Base-by-base conservation (phyloP, 805 yeast genomes). In the Starmerella davenportii region DNA sequence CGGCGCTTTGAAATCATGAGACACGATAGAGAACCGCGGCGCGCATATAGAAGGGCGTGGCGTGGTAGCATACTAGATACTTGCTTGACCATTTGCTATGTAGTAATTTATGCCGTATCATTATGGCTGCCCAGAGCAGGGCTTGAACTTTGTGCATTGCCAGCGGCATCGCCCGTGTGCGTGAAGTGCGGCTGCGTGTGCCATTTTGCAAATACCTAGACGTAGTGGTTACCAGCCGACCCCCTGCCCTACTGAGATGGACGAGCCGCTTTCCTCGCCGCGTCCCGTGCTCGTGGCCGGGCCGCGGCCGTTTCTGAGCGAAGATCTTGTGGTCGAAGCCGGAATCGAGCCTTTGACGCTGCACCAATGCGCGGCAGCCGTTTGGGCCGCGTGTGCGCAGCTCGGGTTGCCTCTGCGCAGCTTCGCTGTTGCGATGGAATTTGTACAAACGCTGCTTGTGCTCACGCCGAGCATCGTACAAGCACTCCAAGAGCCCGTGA, bases 381-480 rank as follows among this genome's bases (percentile, higher is more conserved):
- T 45, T 7, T 44, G 49, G 50, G 27, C 25, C 5, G 42, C 47
- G 2, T 48, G 52, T 35, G 32, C 32, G 24, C 21, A 20, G 24
- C 42, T 54, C 38, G 29, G 41, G 34, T 37, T 51, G 43, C 94
- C 94, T 0, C 59, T 77, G 17, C 63, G 75, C 36, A 74, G 80
- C 2, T 58, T 82, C 34, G 76, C 75, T 43, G 68, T 79, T 8
- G 66, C 90, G 3, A 72, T 79, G 70, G 68, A 72, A 44, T 74
- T 74, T 46, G 77, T 74, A 51, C 93, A 82, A 48, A 60, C 82
- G 36, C 77, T 66, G 49, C 74, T 69, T 49, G 60, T 82, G 14
- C 73, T 75, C 55, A 77, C 79, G 42, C 43, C 40, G 24, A 18
- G 13, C 13, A 21, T 37, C 14, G 24, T 3, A 3, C n/a, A 20